Conservation (phyloP, 768 basidiomycete genomes). For the Leccinellum luteum region DNA sequence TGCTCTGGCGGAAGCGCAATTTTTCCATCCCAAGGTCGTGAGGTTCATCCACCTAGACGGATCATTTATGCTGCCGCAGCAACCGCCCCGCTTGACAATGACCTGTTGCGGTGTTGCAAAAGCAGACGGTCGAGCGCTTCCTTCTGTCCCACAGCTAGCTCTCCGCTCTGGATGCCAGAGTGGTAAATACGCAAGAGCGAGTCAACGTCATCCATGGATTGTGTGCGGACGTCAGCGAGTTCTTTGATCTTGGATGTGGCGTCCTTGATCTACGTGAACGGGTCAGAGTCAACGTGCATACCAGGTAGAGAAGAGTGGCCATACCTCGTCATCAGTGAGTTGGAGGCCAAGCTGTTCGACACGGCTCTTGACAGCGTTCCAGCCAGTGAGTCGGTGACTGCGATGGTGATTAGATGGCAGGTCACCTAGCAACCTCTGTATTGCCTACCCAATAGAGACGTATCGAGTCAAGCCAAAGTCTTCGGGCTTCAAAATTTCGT, state of each 20-base stretch:
- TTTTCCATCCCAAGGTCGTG: too few species aligned
- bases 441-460: conserved; percentile 85
- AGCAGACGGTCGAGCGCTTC: conserved; percentile 86
- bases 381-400: conserved; percentile 93
- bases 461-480: conserved; percentile 98
- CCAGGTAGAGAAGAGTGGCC: background rate
- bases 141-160: conserved; percentile 92
- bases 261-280: conserved; percentile 75
- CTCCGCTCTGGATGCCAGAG: conserved; percentile 87
- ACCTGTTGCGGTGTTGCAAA: conserved; percentile 61
- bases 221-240: conserved; percentile 95
- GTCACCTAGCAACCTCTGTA: background rate
- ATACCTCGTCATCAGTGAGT: conserved; percentile 85
- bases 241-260: conserved; percentile 99
- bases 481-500: conserved; percentile 98
- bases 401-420: conserved; percentile 4
- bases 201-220: conserved; percentile 99
- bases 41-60: background rate
- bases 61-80: conserved; percentile 8
- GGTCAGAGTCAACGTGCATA: conserved; percentile 3
- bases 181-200: conserved; percentile 95
- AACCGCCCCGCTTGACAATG: conserved; percentile 7
- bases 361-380: conserved; percentile 99
- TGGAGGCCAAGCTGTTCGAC: conserved; percentile 94
- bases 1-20: background rate